phyloP scores from a whole-genome alignment of 768 basidiomycete genomes.

The Roridomyces roridus region DNA sequence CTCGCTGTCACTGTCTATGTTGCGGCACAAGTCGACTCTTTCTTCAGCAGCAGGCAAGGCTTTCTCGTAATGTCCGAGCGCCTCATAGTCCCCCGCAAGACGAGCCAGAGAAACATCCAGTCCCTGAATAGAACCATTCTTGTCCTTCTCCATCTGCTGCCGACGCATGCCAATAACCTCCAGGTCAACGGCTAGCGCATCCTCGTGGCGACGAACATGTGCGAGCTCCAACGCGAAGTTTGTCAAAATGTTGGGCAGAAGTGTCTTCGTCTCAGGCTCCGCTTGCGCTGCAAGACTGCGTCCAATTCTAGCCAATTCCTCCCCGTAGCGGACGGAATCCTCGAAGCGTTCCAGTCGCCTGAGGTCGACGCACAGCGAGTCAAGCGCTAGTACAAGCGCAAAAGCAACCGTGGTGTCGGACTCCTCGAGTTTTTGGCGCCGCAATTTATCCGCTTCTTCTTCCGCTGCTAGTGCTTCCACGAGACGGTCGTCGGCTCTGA shows the following conservation, averaged over 20 bases:
- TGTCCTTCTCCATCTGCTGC: not conserved
- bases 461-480: not conserved
- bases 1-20: not conserved
- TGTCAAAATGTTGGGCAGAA: not conserved
- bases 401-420: not conserved
- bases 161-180: not conserved
- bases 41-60: not conserved
- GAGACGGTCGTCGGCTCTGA: not conserved
- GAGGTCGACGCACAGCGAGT: not conserved
- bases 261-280: not conserved
- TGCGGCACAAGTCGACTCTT: constrained; percentile 4
- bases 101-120: not conserved
- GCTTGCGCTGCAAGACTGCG: not conserved
- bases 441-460: not conserved
- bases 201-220: not conserved
- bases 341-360: not conserved
- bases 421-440: constrained; percentile 1
- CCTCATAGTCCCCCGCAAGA: not conserved
- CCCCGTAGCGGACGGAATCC: not conserved
- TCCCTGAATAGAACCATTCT: not conserved
- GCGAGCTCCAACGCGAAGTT: not conserved
- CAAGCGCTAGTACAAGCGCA: not conserved
- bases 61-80: not conserved
- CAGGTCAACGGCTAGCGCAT: not conserved
- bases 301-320: not conserved